phyloP scores from a whole-genome alignment of 1,284 basidiomycete species.

The Exobasidium cylindrosporum region DNA sequence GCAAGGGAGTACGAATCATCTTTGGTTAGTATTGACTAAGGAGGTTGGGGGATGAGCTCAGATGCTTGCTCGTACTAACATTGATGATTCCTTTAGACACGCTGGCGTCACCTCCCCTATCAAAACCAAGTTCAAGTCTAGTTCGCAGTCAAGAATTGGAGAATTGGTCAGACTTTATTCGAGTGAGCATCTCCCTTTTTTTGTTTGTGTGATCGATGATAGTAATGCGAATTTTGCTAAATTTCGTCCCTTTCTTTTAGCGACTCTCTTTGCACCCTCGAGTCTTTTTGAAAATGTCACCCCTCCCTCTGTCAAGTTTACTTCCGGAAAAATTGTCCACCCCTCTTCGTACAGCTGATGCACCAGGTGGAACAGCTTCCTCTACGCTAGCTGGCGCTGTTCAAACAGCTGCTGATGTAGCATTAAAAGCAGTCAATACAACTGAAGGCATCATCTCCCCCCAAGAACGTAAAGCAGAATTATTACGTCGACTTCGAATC shows the following conservation, averaged over 20 bases:
- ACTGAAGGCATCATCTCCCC: background rate
- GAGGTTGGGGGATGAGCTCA: background rate
- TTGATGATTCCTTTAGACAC: background rate
- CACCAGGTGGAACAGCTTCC: background rate
- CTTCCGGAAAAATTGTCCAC: background rate
- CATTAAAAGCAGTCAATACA: background rate
- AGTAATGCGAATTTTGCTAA: too few species aligned
- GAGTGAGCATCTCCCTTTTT: constrained; percentile 14
- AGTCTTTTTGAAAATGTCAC: constrained; percentile 13
- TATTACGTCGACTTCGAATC: constrained; percentile 7
- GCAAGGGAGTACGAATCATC: constrained; percentile 8
- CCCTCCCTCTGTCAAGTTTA: background rate
- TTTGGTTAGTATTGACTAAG: constrained; percentile 3
- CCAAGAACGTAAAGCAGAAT: background rate
- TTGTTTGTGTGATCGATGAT: too few species aligned
- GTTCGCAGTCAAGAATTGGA: constrained; percentile 8
- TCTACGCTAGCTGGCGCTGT: background rate
- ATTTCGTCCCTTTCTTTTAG: background rate
- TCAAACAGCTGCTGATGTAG: constrained; percentile 3
- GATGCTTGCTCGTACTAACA: background rate
- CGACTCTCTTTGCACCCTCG: constrained; percentile 14
- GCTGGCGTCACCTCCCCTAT: constrained; percentile 1
- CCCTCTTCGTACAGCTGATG: background rate
- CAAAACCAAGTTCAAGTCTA: constrained; percentile 7
- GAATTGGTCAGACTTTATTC: constrained; percentile 12